phyloP scores from a whole-genome alignment of 164 flowering plant species.

The Euptelea pleiosperma region DNA sequence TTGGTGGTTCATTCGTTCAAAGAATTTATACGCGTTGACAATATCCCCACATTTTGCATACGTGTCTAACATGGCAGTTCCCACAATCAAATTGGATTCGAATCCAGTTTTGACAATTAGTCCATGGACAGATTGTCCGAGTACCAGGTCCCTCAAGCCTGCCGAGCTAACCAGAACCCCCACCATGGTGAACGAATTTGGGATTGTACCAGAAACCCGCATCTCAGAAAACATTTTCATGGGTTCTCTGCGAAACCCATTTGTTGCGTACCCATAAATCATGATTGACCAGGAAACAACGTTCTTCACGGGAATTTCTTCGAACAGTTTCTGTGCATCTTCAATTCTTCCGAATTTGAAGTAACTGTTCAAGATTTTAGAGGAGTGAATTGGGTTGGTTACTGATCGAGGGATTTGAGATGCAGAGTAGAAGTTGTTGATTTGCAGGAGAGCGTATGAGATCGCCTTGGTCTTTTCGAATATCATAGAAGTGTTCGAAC shows the following conservation, averaged over 20 bases:
- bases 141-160: conserved; percentile 15
- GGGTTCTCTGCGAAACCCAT: conserved; percentile 22
- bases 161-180: conserved; percentile 25
- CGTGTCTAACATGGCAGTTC: conserved; percentile 33
- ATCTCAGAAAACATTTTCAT: conserved; percentile 27
- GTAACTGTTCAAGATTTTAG: conserved; percentile 15
- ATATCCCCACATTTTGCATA: conserved; percentile 38
- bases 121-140: conserved; percentile 29
- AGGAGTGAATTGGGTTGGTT: background rate
- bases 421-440: background rate
- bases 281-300: conserved; percentile 31
- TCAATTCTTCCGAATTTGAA: conserved; percentile 17
- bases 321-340: conserved; percentile 37
- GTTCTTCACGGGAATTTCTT: conserved; percentile 25
- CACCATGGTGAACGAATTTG: conserved; percentile 39
- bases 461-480: background rate
- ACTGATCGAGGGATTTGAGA: background rate
- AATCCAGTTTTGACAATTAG: conserved; percentile 26
- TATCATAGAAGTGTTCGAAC: conserved; percentile 2
- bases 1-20: conserved; percentile 24
- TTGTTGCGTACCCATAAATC: conserved; percentile 32
- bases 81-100: conserved; percentile 25
- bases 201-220: conserved; percentile 20
- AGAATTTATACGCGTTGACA: conserved; percentile 20
- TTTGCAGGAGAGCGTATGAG: background rate